These are phyloP conservation scores for Ottelia alismoides DNA, from an alignment of 106 monocot genomes.

Conservation along the genomic window DNA sequence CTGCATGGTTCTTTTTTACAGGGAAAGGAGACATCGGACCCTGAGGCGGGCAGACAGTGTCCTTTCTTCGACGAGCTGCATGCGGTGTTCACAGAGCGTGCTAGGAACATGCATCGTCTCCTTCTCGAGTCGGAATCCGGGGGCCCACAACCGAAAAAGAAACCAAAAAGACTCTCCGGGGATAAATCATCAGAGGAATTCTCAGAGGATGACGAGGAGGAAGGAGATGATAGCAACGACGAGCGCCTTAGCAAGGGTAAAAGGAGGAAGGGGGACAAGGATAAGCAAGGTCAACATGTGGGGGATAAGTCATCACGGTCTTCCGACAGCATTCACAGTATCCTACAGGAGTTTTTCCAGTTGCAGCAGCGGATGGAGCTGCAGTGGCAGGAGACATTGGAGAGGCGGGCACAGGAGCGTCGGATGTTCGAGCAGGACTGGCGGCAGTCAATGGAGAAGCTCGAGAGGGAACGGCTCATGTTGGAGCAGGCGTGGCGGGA, in stretches of 20 bases:
- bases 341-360: constrained; percentile 74
- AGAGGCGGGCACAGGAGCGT: constrained; percentile 58
- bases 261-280: constrained; percentile 42
- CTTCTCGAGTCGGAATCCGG: constrained; percentile 68
- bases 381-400: constrained; percentile 69
- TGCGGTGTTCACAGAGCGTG: constrained; percentile 70
- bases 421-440: constrained; percentile 63
- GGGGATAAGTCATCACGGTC: constrained; percentile 28
- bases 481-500: constrained; percentile 81
- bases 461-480: constrained; percentile 87
- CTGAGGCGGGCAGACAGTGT: constrained; percentile 63
- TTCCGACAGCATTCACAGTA: constrained; percentile 21
- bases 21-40: constrained; percentile 88
- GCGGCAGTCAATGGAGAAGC: constrained; percentile 85
- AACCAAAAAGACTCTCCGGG: constrained; percentile 36
- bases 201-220: constrained; percentile 43
- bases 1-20: too few relatives aligned
- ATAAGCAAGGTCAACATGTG: constrained; percentile 11
- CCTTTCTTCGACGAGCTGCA: constrained; percentile 96
- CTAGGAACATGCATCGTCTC: constrained; percentile 60
- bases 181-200: constrained; percentile 55
- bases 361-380: constrained; percentile 76
- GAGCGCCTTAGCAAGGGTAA: constrained; percentile 29
- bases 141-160: constrained; percentile 40
- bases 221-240: constrained; percentile 45